These are phyloP conservation scores for Medicago truncatula DNA, from an alignment of 306 rosid species.

Conservation along the genomic window DNA sequence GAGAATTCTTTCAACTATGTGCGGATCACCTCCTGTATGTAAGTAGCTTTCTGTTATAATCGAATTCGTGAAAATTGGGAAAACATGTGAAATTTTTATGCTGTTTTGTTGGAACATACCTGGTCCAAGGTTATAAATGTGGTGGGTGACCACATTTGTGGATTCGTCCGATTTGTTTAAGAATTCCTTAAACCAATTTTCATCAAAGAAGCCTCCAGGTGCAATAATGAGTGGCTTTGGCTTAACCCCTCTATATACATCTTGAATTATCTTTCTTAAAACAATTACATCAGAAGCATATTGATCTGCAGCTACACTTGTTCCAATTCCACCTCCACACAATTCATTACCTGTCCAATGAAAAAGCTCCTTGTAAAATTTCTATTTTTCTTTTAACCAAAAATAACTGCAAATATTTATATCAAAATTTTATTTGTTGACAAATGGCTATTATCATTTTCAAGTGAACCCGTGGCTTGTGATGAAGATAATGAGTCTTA, in stretches of 20 bases:
- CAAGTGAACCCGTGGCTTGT: too few relatives aligned
- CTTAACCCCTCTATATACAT: conserved; percentile 48
- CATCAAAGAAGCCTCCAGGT: conserved; percentile 94
- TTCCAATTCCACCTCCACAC: conserved; percentile 81
- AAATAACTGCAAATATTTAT: conserved; percentile 8
- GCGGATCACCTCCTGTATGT: conserved; percentile 69
- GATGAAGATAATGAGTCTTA: too few relatives aligned
- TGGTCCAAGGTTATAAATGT: conserved; percentile 90
- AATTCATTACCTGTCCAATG: conserved; percentile 77
- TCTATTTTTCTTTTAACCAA: conserved; percentile 7
- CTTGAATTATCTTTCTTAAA: conserved; percentile 58
- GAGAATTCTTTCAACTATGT: conserved; percentile 70
- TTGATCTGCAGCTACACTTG: conserved; percentile 67
- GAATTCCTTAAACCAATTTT: conserved; percentile 72
- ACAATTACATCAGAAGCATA: conserved; percentile 68
- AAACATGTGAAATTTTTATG: conserved; percentile 19
- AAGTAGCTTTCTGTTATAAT: conserved; percentile 30
- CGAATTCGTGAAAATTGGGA: background rate
- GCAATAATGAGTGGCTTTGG: conserved; percentile 79
- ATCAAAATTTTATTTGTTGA: background rate
- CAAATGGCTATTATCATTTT: too few relatives aligned
- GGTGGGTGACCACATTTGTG: conserved; percentile 71
- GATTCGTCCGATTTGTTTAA: conserved; percentile 51
- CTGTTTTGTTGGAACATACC: conserved; percentile 50
- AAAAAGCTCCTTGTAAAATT: background rate